phyloP scores from a whole-genome alignment of 73 alveolate species.

The Symbiodinium pilosum region DNA sequence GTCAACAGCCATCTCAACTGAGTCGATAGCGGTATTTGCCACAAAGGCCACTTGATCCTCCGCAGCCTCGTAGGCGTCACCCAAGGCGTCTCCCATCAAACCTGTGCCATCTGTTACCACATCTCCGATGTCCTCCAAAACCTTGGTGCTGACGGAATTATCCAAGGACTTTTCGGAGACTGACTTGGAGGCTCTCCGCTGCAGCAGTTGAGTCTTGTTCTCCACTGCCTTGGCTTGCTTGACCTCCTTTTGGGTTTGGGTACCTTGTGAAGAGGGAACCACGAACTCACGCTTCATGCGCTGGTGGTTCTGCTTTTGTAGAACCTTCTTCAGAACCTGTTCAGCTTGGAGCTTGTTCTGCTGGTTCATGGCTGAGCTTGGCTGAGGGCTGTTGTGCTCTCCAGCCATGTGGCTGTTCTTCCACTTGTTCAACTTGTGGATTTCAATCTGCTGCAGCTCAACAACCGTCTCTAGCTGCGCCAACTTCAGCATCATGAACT shows the following conservation, averaged over 20 bases:
- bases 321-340: constrained; percentile 15
- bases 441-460: background rate
- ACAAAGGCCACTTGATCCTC: background rate
- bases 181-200: too few species aligned
- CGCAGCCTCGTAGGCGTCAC: background rate
- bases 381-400: constrained; percentile 7
- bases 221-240: too few species aligned
- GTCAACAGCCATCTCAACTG: constrained; percentile 52
- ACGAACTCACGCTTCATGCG: constrained; percentile 3
- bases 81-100: background rate
- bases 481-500: background rate
- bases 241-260: too few species aligned
- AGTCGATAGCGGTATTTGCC: constrained; percentile 21
- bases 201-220: too few species aligned
- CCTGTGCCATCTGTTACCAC: constrained; percentile 16
- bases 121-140: background rate
- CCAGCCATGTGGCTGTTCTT: background rate
- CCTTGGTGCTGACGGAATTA: background rate
- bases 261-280: too few species aligned
- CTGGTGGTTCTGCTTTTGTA: constrained; percentile 26
- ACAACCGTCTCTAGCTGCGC: background rate
- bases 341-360: background rate
- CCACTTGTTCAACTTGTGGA: constrained; percentile 15
- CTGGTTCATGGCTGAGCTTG: background rate
- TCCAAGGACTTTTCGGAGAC: background rate